Evolutionary conservation across 1,284 basidiomycete genomes (phyloP).

Genomic region (Leccinum solheimii): DNA sequence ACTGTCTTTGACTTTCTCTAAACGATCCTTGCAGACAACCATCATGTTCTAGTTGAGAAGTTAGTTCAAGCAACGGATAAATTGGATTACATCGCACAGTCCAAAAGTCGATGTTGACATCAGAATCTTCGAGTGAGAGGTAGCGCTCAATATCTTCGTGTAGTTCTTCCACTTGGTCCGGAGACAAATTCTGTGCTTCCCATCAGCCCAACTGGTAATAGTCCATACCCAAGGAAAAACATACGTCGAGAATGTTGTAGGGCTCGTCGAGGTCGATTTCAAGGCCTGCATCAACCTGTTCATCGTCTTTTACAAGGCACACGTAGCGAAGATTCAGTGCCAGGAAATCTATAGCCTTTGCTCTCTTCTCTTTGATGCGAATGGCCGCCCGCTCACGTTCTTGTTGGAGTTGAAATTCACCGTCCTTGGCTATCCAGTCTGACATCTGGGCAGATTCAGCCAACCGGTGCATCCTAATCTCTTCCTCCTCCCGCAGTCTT

Average conservation of each 20-base stretch:
- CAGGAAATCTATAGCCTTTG: slow-evolving; percentile 93
- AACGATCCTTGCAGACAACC: slow-evolving; percentile 90
- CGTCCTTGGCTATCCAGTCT: slow-evolving; percentile 97
- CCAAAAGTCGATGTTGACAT: slow-evolving; percentile 95
- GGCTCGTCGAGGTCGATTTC: slow-evolving; percentile 99
- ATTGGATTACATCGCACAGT: slow-evolving; percentile 57
- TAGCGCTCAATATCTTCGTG: slow-evolving; percentile 95
- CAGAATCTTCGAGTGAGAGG: slow-evolving; percentile 81
- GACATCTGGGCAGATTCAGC: slow-evolving; percentile 97
- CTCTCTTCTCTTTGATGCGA: slow-evolving; percentile 91
- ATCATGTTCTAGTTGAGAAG: slow-evolving; percentile 77
- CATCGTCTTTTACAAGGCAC: slow-evolving; percentile 64
- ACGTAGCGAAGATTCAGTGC: slow-evolving; percentile 92
- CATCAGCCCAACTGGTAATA: slow-evolving; percentile 21
- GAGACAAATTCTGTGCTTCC: slow-evolving; percentile 70
- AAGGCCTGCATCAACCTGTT: slow-evolving; percentile 78
- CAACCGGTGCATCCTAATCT: slow-evolving; percentile 81
- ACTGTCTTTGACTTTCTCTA: slow-evolving; percentile 73
- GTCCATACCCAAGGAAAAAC: not conserved
- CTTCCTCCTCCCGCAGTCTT: slow-evolving; percentile 88
- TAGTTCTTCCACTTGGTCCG: slow-evolving; percentile 89
- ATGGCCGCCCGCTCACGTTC: slow-evolving; percentile 90
- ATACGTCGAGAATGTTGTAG: slow-evolving; percentile 92
- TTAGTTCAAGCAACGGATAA: slow-evolving; percentile 11
- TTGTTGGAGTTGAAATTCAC: slow-evolving; percentile 96